Evolutionary conservation across 805 yeast genomes (phyloP).

Genomic region (Kodamaea laetipori): DNA sequence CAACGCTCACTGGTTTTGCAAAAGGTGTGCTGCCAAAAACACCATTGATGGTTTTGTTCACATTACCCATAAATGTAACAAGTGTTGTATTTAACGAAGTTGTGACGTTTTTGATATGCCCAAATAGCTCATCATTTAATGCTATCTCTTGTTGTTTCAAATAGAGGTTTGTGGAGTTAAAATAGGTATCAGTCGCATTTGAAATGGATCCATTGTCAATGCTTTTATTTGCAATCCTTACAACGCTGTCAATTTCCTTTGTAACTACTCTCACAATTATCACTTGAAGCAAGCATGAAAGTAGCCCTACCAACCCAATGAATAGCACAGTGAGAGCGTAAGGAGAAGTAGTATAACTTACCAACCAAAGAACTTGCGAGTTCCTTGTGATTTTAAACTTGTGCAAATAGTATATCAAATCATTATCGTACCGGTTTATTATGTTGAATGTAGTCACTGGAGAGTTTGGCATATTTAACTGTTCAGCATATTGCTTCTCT

Average conservation of each 20-base stretch:
- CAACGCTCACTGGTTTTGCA: slow-evolving; percentile 59
- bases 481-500: slow-evolving; percentile 32
- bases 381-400: slow-evolving; percentile 5
- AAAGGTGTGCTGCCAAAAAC: slow-evolving; percentile 72
- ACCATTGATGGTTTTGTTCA: slow-evolving; percentile 58
- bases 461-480: slow-evolving; percentile 8
- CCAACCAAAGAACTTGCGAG: slow-evolving; percentile 10
- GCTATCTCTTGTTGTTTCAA: slow-evolving; percentile 49
- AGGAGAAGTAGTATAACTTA: slow-evolving; percentile 50
- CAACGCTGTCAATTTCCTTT: slow-evolving; percentile 1
- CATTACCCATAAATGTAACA: slow-evolving; percentile 52
- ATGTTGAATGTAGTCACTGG: slow-evolving; percentile 8
- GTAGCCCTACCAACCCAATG: slow-evolving; percentile 58
- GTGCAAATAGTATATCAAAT: slow-evolving; percentile 10
- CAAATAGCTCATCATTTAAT: slow-evolving; percentile 67
- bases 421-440: slow-evolving; percentile 12
- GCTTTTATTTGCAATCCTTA: neutral
- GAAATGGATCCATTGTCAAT: slow-evolving; percentile 1
- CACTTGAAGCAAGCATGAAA: slow-evolving; percentile 56
- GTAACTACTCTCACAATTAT: slow-evolving; percentile 39
- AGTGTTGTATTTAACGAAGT: slow-evolving; percentile 61
- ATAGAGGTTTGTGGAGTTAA: slow-evolving; percentile 51
- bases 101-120: slow-evolving; percentile 63
- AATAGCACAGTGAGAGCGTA: slow-evolving; percentile 52
- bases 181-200: slow-evolving; percentile 7